phyloP scores from a whole-genome alignment of 768 basidiomycete genomes.

The Rhodosporidiobolus sp. region DNA sequence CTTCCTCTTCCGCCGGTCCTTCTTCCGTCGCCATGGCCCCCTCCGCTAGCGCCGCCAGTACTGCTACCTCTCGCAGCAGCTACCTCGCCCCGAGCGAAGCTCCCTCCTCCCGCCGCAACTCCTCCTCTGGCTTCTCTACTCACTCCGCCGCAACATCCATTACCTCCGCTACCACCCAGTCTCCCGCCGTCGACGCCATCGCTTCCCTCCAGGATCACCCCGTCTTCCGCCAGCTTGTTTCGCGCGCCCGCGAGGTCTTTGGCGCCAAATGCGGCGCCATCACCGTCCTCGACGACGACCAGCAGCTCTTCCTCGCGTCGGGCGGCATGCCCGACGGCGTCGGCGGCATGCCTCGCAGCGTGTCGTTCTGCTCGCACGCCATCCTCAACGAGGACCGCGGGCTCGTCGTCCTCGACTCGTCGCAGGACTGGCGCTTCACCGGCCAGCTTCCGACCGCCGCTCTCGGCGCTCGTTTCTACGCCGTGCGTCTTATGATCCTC shows the following conservation, averaged over 20 bases:
- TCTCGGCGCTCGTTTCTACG: constrained; percentile 41
- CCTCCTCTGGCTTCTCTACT: constrained; percentile 3
- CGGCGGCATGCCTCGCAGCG: constrained; percentile 32
- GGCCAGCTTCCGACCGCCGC: constrained; percentile 4
- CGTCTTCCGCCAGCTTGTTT: constrained; percentile 31
- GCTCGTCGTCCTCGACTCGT: constrained; percentile 37
- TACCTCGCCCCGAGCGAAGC: constrained; percentile 3
- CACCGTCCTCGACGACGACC: constrained; percentile 40
- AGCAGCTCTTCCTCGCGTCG: constrained; percentile 42
- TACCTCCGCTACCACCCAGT: neutral
- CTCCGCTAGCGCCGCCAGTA: neutral
- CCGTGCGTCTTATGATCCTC: constrained; percentile 19
- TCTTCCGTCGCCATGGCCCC: neutral
- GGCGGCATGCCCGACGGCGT: constrained; percentile 36
- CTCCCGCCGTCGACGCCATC: neutral
- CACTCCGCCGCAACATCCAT: neutral
- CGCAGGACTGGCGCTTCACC: constrained; percentile 38
- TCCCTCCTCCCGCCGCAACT: neutral
- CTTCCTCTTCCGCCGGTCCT: neutral
- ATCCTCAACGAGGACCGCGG: constrained; percentile 38
- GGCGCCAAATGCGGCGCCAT: constrained; percentile 10
- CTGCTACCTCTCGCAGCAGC: neutral
- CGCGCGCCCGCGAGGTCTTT: constrained; percentile 20
- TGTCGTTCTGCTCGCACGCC: constrained; percentile 42
- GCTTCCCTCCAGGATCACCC: constrained; percentile 23